Percentiles rank a stretch among this genome's conserved stretches.
phyloP scores from a whole-genome alignment of 306 rosid genomes.

The Luffa aegyptiaca region DNA sequence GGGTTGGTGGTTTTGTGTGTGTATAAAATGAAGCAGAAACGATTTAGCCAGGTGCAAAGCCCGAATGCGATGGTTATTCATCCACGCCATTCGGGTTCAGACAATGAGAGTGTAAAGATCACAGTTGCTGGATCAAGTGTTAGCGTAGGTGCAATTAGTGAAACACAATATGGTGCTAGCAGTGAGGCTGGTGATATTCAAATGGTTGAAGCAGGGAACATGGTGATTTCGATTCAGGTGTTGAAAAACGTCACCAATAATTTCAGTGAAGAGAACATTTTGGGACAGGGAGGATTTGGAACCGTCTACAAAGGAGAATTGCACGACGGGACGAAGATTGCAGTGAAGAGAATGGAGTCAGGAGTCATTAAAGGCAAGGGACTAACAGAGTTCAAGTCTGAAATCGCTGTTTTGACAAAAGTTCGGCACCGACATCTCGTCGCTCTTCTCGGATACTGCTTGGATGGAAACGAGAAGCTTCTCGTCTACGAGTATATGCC shows the following conservation, averaged over 20 bases:
- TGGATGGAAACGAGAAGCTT: conserved; percentile 85
- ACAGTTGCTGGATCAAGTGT: conserved; percentile 89
- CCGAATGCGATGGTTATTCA: conserved; percentile 68
- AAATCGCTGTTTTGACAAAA: conserved; percentile 81
- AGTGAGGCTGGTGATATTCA: conserved; percentile 69
- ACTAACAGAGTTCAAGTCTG: conserved; percentile 60
- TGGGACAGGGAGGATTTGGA: conserved; percentile 84
- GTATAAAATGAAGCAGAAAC: conserved; percentile 54
- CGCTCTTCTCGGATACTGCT: conserved; percentile 83
- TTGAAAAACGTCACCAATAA: conserved; percentile 59
- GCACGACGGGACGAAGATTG: conserved; percentile 81
- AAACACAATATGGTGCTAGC: conserved; percentile 35
- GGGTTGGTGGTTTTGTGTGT: conserved; percentile 52
- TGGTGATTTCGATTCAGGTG: conserved; percentile 91
- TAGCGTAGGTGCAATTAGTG: conserved; percentile 64
- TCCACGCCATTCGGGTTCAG: conserved; percentile 80
- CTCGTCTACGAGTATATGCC: conserved; percentile 89
- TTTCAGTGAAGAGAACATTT: conserved; percentile 61
- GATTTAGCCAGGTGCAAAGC: conserved; percentile 73
- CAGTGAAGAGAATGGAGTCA: conserved; percentile 81
- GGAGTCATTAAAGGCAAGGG: conserved; percentile 81
- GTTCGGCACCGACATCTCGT: conserved; percentile 88
- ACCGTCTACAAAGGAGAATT: conserved; percentile 77
- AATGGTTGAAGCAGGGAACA: conserved; percentile 85
- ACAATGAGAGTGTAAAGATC: conserved; percentile 77